Conservation (phyloP, 2,329 filamentous ascomycete genomes). For the Botrytis pseudocinerea region DNA sequence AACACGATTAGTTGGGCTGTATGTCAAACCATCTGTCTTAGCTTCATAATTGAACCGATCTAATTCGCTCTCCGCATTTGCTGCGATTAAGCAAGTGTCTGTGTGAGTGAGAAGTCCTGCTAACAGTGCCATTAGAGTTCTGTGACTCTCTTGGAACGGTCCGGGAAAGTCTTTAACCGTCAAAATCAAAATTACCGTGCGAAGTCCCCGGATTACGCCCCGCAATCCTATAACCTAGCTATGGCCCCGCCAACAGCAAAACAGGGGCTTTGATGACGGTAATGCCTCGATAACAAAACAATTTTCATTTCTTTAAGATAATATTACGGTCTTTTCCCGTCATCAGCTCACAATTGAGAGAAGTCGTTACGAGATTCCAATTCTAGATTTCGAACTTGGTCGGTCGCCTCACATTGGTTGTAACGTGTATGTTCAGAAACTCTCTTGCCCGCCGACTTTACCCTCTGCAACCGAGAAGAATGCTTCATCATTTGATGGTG, state of each 20-base stretch:
- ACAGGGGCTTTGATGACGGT: background rate
- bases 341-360: background rate
- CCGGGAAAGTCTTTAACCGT: slow-evolving; percentile 23
- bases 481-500: slow-evolving; percentile 90
- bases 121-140: background rate
- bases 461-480: slow-evolving; percentile 44
- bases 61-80: slow-evolving; percentile 9
- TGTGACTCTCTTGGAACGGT: background rate
- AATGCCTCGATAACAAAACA: background rate
- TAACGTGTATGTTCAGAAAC: slow-evolving; percentile 15
- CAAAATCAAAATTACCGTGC: background rate
- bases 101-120: background rate
- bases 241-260: slow-evolving; percentile 8
- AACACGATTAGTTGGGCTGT: too few relatives aligned
- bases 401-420: background rate
- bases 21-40: background rate
- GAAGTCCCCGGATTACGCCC: slow-evolving; percentile 20
- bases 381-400: background rate
- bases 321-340: background rate
- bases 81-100: background rate
- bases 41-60: background rate
- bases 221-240: background rate
- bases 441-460: background rate
- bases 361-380: slow-evolving; percentile 20
- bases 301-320: background rate